Conservation (phyloP, 208 protist species). For the Wallacemonas sp. region DNA sequence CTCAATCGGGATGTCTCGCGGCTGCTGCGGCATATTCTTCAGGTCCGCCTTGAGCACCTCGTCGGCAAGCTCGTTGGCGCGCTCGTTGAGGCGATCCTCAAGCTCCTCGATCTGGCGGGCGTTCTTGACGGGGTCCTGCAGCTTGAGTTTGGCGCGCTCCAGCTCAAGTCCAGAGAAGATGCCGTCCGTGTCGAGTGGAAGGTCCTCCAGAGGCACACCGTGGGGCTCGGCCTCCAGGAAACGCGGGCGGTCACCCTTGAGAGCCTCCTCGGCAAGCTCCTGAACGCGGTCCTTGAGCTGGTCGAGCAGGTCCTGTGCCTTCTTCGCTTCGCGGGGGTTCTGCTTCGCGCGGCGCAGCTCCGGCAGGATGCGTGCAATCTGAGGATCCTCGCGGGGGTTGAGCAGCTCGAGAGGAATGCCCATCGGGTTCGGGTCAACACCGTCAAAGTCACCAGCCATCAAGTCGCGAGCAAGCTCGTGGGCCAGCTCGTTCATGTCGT, state of each 20-base stretch:
- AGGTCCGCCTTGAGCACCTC: conserved; percentile 61
- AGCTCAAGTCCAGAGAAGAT: conserved; percentile 62
- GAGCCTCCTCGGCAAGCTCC: conserved; percentile 43
- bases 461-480: conserved; percentile 51
- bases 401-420: conserved; percentile 64
- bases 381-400: conserved; percentile 43
- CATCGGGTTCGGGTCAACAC: conserved; percentile 46
- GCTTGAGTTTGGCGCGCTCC: conserved; percentile 64
- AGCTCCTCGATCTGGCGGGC: conserved; percentile 55
- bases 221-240: conserved; percentile 56
- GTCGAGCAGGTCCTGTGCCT: conserved; percentile 38
- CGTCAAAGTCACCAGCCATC: conserved; percentile 51
- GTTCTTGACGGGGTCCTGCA: conserved; percentile 46
- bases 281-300: conserved; percentile 51
- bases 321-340: conserved; percentile 36
- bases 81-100: conserved; percentile 59
- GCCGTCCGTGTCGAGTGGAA: conserved; percentile 63
- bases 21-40: conserved; percentile 35
- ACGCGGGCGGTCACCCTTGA: conserved; percentile 37
- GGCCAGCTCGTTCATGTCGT: conserved; percentile 55
- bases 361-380: conserved; percentile 52
- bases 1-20: conserved; percentile 43
- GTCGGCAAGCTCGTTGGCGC: conserved; percentile 48
- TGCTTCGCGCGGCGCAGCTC: conserved; percentile 61
- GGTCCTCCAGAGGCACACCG: conserved; percentile 49